Base-by-base conservation (phyloP, 768 basidiomycete species). In the Coprinopsis sp. region DNA sequence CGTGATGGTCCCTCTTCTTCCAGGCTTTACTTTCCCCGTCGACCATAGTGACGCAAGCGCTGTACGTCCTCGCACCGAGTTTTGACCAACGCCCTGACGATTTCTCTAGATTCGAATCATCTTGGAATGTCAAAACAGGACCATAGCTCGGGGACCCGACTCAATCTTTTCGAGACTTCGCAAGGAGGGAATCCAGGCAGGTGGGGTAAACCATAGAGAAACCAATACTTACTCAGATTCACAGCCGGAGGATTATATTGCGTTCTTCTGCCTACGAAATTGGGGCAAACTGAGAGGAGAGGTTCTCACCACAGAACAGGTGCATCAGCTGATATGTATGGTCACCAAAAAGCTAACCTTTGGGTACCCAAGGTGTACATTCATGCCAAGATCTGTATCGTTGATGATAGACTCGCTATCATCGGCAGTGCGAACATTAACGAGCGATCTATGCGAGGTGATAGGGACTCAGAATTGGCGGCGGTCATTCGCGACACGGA, bases 401-500 rank as follows among this genome's bases (percentile, higher is more conserved):
- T 97, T 4, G 96, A 99, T 61, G 95, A 99, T 62, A 82, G 96
- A 43, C 70, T 93, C 47, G 92, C 81, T 25, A 92, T 96, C 59
- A 96, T 96, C 53, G 92, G 92, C 13, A 93, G 91, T 45, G 95
- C 95, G 14, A 98, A 96, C 63, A 92, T 99, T 70, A 98, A 99
- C 60, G 96, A 99, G 62, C 82, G 96, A 29, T 95, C 91, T 12
- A 90, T 91, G 59, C 77, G 91, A 23, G 96, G 96, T 19, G 95
- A 99, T 62, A 84, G 96, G 23, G 96, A 99, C 64, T 98, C 95
- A 2, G 96, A 99, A 62, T 64, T 98, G 27, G 91, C 92, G 3
- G 83, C 89, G 29, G 82, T 99, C 36, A 89, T 98, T 42, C 76
- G 92, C 51, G 96, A 99, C 58, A 98, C 95, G 3, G 95, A 99